Conservation (phyloP, 345 rosid genomes). For the Acer campestre region DNA sequence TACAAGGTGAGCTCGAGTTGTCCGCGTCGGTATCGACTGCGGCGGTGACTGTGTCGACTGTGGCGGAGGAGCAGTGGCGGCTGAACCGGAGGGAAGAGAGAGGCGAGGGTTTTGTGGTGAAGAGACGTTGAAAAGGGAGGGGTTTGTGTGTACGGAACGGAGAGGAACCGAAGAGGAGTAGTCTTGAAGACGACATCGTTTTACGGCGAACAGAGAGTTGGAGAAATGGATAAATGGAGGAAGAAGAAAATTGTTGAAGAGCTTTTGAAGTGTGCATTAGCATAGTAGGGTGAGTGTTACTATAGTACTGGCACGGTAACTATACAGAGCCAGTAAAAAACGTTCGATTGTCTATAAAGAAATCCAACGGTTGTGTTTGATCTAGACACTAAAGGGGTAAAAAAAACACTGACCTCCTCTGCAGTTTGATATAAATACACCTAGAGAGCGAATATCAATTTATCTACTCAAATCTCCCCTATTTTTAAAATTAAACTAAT, state of each 20-base stretch:
- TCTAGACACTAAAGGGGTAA: not conserved
- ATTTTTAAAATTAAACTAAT: no score
- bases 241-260: not conserved
- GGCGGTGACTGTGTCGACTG: constrained; percentile 9
- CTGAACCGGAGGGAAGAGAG: constrained; percentile 28
- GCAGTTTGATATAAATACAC: no score
- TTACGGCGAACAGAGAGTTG: not conserved
- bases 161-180: constrained; percentile 41
- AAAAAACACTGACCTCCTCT: no score
- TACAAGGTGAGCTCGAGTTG: constrained; percentile 4
- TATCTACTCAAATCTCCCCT: no score
- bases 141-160: constrained; percentile 41
- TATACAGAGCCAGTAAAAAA: not conserved
- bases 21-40: constrained; percentile 15
- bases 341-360: not conserved
- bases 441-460: no score
- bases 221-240: not conserved
- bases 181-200: constrained; percentile 53
- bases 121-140: constrained; percentile 20
- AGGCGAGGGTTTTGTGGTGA: constrained; percentile 18
- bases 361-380: not conserved
- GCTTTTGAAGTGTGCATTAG: not conserved
- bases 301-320: not conserved
- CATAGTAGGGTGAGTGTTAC: not conserved
- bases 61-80: constrained; percentile 33